Evolutionary conservation across 2,329 filamentous ascomycete species (phyloP), one percentile per base, ranked within the genome.

Genomic region (Monilinia laxa): DNA sequence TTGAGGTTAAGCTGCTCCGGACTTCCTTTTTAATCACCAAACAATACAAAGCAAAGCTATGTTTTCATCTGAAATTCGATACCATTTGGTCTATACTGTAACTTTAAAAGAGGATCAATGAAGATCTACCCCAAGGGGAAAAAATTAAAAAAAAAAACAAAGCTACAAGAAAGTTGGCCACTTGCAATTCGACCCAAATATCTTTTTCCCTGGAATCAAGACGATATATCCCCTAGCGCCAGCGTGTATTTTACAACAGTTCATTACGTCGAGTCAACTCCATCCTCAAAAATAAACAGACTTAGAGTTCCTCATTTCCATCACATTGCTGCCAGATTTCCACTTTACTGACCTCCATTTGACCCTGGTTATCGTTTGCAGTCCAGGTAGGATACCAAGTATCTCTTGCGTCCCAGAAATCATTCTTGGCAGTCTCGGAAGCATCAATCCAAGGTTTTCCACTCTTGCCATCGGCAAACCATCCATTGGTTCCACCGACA

Each of bases 371-470:
- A 9, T 80, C 77, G 2, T 74, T 71, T 20, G 80, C 80, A 67
- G 83, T 84, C 91, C 91, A 93, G 0, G 90, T 92, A 5, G 88
- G 85, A 55, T 83, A 79, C 90, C 91, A 94, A 38, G 80, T 71
- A 65, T 86, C 80, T 57, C 84, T 83, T 0, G 86, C 83, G 23
- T 88, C 80, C 90, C 90, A 95, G 76, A 96, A 96, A 75, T 94
- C 90, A 73, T 84, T 86, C 77, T 83, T 86, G 10, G 91, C 90
- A 14, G 84, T 88, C 1, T 81, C 77, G 62, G 85, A 88, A 20
- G 77, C 80, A 75, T 95, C 89, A 42, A 92, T 82, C 92, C 92
- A 96, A 1, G 92, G 92, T 81, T 96, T 96, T 42, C 83, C 84
- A 53, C 82, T 83, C 71, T 83, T 80, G 25, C 87, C 86, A 76